Conservation (phyloP, 2,329 filamentous ascomycete species). For the Sarocladium brachiariae region DNA sequence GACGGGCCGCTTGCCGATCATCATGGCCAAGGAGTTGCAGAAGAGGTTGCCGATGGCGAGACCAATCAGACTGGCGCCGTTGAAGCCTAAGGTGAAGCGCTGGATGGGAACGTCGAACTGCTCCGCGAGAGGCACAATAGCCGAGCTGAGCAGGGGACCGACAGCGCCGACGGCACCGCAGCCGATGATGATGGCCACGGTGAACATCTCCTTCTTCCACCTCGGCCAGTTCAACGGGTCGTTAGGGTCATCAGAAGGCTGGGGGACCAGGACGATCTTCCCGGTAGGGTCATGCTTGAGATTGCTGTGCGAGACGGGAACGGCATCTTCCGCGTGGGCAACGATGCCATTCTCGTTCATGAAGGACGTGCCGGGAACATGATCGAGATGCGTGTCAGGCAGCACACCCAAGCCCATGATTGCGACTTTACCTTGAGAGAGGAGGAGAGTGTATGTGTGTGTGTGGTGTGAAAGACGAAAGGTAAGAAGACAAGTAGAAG, state of each 20-base stretch:
- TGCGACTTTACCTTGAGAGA: background rate
- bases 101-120: background rate
- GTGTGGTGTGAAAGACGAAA: background rate
- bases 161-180: constrained; percentile 6
- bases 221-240: constrained; percentile 41
- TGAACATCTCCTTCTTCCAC: constrained; percentile 21
- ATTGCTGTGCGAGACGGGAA: background rate
- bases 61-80: constrained; percentile 4
- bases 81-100: background rate
- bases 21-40: constrained; percentile 6
- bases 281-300: constrained; percentile 20
- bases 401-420: background rate
- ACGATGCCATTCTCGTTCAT: constrained; percentile 1
- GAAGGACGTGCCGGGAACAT: constrained; percentile 5
- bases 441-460: too few species aligned
- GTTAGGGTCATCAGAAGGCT: constrained; percentile 39
- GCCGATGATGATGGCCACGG: constrained; percentile 14
- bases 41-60: constrained; percentile 2
- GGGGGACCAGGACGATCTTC: constrained; percentile 39
- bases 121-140: background rate
- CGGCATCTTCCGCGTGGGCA: background rate
- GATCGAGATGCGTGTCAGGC: constrained; percentile 1
- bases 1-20: constrained; percentile 1
- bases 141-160: background rate
- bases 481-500: too few species aligned